Evolutionary conservation across 495 filamentous ascomycete genomes (phyloP), one percentile per base, ranked within the genome.

Genomic region (Massariosphaeria phaeospora): DNA sequence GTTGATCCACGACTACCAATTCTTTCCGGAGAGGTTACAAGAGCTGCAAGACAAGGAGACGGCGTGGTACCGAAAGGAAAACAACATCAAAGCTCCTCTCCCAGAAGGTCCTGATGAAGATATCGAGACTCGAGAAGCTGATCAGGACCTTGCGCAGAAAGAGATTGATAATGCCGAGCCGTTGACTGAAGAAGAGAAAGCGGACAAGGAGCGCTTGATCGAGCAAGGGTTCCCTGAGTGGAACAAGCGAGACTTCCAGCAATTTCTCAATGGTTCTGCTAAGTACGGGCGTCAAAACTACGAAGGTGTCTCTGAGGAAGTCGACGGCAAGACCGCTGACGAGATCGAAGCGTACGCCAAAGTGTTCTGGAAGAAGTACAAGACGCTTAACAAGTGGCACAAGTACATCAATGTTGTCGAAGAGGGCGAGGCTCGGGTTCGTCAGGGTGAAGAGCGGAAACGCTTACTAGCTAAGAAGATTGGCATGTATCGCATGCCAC

Each of bases 231-330:
- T 99, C 66, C 84, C 80, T 1, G 81, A 88, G 35, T 99, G 94
- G 94, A 95, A 95, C 70, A 83, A 89, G 50, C 82, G 95, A 64
- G 94, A 99, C 69, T 99, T 97, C 76, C 91, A 96, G 63, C 91
- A 95, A 61, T 99, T 99, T 64, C 76, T 97, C 68, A 95, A 96
- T 65, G 89, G 90, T 20, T 91, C 88, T 17, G 93, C 88, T 39
- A 91, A 91, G 65, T 91, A 89, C 66, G 94, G 94, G 11, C 86
- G 91, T 21, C 80, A 80, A 20, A 84, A 91, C 66, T 96, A 87
- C 60, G 81, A 81, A 13, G 77, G 79, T 15, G 97, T 99, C 62
- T 81, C 91, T 6, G 81, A 84, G 13, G 94, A 99, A 64, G 84
- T 96, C 27, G 94, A 96, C 62, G 88, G 81, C 74, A 99, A 97